Percentiles rank a stretch among this genome's conserved stretches.
phyloP scores from a whole-genome alignment of 2,329 filamentous ascomycete genomes.

The Aureobasidium lini region DNA sequence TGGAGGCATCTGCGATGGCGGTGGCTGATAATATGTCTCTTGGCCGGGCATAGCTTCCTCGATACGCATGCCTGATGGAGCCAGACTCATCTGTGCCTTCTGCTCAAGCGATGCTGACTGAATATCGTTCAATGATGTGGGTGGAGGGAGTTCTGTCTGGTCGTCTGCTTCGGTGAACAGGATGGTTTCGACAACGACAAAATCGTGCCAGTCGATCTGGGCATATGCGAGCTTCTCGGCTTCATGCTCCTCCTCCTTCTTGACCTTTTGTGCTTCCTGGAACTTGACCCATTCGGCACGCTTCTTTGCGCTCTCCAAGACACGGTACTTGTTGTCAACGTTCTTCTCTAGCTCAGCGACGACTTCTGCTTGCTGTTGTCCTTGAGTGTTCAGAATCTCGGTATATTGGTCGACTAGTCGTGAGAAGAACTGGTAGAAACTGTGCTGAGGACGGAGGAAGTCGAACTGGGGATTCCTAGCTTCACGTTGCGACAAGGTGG shows the following conservation, averaged over 20 bases:
- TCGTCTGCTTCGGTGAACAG: constrained; percentile 87
- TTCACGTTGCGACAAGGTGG: constrained; percentile 79
- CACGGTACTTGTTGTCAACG: constrained; percentile 67
- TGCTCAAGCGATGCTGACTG: constrained; percentile 93
- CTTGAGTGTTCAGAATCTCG: constrained; percentile 61
- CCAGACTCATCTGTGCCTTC: constrained; percentile 82
- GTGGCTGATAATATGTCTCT: constrained; percentile 26
- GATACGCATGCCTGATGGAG: constrained; percentile 67
- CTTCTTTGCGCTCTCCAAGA: constrained; percentile 73
- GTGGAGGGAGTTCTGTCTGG: constrained; percentile 74
- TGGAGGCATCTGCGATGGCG: constrained; percentile 23
- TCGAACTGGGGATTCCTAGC: constrained; percentile 90
- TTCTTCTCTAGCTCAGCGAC: constrained; percentile 68
- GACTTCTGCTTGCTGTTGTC: constrained; percentile 64
- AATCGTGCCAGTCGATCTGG: constrained; percentile 97
- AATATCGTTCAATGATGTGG: constrained; percentile 81
- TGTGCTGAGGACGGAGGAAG: constrained; percentile 91
- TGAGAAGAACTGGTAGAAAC: constrained; percentile 91
- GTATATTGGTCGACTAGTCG: constrained; percentile 90
- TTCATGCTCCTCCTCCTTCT: constrained; percentile 81
- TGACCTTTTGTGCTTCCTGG: constrained; percentile 75
- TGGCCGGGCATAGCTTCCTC: constrained; percentile 61
- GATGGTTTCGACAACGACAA: constrained; percentile 91
- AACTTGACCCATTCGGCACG: constrained; percentile 81
- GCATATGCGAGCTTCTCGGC: constrained; percentile 70